These are phyloP conservation scores for Endogone sp. DNA, from an alignment of 192 early-diverging fungal species.

Conservation along the genomic window DNA sequence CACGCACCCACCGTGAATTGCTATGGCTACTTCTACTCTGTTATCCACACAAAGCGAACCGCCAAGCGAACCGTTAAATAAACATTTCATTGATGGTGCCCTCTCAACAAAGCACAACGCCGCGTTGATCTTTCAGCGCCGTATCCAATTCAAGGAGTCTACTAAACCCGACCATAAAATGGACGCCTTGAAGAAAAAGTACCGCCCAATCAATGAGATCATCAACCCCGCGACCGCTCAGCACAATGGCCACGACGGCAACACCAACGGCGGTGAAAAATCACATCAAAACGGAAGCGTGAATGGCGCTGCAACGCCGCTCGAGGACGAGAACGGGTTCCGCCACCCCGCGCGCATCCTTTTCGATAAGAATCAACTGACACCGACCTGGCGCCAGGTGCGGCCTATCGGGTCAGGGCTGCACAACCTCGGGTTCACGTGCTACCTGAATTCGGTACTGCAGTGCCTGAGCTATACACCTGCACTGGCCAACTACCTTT, in stretches of 20 bases:
- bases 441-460: slow-evolving; percentile 77
- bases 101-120: not conserved
- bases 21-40: not conserved
- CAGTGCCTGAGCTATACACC: slow-evolving; percentile 78
- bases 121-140: slow-evolving; percentile 22
- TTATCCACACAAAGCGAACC: not conserved
- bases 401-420: slow-evolving; percentile 65
- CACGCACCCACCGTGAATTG: no score
- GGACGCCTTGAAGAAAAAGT: slow-evolving; percentile 59
- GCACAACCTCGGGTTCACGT: slow-evolving; percentile 71
- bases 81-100: not conserved
- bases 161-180: slow-evolving; percentile 55
- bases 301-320: not conserved
- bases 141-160: slow-evolving; percentile 59
- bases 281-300: not conserved
- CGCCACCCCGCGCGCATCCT: slow-evolving; percentile 47
- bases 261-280: no score
- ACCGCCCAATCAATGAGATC: slow-evolving; percentile 53
- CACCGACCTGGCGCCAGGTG: slow-evolving; percentile 47
- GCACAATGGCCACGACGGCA: no score
- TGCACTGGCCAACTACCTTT: slow-evolving; percentile 64
- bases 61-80: not conserved
- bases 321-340: slow-evolving; percentile 1
- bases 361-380: slow-evolving; percentile 53
- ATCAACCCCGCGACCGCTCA: not conserved